These are phyloP conservation scores for Sporothrix sp. DNA, from an alignment of 2,329 filamentous ascomycete species.

Conservation along the genomic window DNA sequence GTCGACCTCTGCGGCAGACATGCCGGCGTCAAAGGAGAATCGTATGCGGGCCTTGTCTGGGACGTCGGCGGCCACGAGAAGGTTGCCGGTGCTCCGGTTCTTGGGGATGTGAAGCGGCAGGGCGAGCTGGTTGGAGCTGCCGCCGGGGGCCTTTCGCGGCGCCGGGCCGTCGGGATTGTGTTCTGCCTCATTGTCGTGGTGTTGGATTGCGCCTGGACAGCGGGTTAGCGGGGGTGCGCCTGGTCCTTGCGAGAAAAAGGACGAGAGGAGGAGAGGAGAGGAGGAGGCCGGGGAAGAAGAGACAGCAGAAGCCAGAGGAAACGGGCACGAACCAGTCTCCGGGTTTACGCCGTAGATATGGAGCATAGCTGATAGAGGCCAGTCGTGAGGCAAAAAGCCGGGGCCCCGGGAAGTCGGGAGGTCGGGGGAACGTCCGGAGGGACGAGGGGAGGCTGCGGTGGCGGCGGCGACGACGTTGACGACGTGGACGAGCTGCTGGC, in stretches of 20 bases:
- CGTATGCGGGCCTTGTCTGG: conserved; percentile 54
- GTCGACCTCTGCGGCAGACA: conserved; percentile 54
- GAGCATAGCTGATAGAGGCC: conserved; percentile 33
- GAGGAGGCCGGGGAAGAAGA: background rate
- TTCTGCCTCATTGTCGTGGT: conserved; percentile 26
- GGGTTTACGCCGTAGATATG: conserved; percentile 32
- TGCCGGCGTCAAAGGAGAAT: conserved; percentile 67
- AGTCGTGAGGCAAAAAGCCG: conserved; percentile 4
- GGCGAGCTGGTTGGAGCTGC: conserved; percentile 36
- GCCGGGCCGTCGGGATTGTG: conserved; percentile 15
- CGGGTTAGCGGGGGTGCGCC: background rate
- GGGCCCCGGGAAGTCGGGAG: background rate
- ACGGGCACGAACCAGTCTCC: conserved; percentile 30
- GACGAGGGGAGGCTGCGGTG: background rate
- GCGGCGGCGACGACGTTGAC: background rate
- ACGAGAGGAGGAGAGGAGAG: background rate
- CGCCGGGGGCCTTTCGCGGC: conserved; percentile 11
- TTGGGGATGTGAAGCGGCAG: conserved; percentile 47
- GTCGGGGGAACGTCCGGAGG: background rate
- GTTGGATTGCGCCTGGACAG: conserved; percentile 32
- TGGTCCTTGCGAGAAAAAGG: background rate
- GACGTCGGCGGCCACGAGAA: conserved; percentile 39
- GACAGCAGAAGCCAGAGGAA: background rate
- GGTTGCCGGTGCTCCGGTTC: conserved; percentile 56
- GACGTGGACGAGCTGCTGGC: too few species aligned